phyloP scores from a whole-genome alignment of 192 early-diverging fungal genomes.

The Radiomyces spectabilis region DNA sequence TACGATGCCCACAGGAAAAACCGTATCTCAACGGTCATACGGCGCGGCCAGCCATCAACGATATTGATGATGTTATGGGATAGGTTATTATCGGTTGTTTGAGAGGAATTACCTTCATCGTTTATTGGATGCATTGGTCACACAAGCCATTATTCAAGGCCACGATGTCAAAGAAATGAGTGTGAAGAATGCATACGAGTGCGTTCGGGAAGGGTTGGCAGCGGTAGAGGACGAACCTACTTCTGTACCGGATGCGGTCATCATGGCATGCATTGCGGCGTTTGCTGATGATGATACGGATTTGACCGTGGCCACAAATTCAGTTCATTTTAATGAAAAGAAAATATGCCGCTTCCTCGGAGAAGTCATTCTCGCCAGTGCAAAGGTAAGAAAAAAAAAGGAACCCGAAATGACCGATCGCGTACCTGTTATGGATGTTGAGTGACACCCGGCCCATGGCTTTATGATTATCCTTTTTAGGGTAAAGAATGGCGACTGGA shows the following conservation, averaged over 20 bases:
- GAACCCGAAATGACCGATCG: neutral
- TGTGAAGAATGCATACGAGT: neutral
- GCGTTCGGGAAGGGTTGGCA: neutral
- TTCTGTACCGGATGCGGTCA: neutral
- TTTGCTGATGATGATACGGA: neutral
- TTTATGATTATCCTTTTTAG: too few species aligned
- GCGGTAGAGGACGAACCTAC: neutral
- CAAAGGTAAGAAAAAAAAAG: neutral
- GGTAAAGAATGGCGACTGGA: slow-evolving; percentile 31
- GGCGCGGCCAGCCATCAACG: too few species aligned
- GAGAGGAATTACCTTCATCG: slow-evolving; percentile 16
- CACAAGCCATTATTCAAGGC: slow-evolving; percentile 10
- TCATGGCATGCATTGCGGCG: neutral
- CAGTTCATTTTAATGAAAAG: neutral
- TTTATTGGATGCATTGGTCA: slow-evolving; percentile 16
- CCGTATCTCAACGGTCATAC: too few species aligned
- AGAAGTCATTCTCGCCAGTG: neutral
- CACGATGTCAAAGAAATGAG: slow-evolving; percentile 3
- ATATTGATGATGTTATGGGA: too few species aligned
- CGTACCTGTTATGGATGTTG: neutral
- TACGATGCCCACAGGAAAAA: neutral
- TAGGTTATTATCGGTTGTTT: slow-evolving; percentile 18
- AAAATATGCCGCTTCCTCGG: neutral
- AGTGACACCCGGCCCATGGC: too few species aligned
- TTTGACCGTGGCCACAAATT: neutral